Evolutionary conservation across 139 green algal species (phyloP), one percentile per base, ranked within the genome.

Genomic region (Chlamydomonas incerta): DNA sequence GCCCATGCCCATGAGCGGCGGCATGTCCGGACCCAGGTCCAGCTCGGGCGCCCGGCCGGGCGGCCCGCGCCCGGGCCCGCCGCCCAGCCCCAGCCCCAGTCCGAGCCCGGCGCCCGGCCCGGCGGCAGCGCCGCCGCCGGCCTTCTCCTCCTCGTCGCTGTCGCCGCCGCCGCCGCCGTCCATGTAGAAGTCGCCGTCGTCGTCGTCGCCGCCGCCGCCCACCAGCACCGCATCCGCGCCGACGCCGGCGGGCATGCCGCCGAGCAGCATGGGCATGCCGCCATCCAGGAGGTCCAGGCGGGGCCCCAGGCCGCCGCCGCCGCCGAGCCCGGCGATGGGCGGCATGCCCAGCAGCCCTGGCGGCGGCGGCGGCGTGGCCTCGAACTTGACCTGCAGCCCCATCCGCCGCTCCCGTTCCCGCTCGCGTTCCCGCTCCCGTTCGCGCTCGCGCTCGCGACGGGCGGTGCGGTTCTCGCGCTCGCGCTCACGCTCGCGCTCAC

Each of bases 131-230:
- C 72, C 72, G 47, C n/a, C 72, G 10, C 65, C 10, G 9, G 29
- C 29, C 17, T 20, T 34, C 29, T 81, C 74, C 10, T 82, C 33
- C 23, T 82, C 74, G 10, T 57, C 74, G 46, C 71, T 58, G 8
- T 26, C 58, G 21, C 69, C 74, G 34, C 74, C 74, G 34, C 74
- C 74, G 26, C 74, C 74, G 23, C 74, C 74, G 34, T 82, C 74
- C 0, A 82, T 37, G 60, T 82, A 82, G 17, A 72, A 37, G 35
- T 82, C 74, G 26, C 57, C 74, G 35, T 50, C 57, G 20, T 72
- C 41, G 74, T 69, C 74, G 24, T 20, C 26, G 26, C 62, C 62
- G 28, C 62, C 62, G 26, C 13, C 17, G 26, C 28, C 26, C 62
- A 23, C 26, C 62, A 68, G 62, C 4, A 35, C 26, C 62, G 62